Evolutionary conservation across 768 basidiomycete species (phyloP).

Genomic region (Pleurotus cornucopiae): DNA sequence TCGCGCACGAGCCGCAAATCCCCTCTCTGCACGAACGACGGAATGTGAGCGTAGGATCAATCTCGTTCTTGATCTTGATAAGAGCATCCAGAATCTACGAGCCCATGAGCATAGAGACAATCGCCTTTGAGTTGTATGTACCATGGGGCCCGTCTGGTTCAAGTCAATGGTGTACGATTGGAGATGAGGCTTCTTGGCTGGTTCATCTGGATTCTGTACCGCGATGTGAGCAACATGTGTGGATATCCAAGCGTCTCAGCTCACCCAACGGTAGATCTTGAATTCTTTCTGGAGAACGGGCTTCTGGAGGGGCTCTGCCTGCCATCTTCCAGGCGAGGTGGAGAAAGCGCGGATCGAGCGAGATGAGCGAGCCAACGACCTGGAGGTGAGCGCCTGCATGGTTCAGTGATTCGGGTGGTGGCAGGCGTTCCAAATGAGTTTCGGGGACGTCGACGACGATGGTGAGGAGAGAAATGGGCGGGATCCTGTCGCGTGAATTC

Average conservation of each 20-base stretch:
- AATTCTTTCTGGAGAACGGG: constrained; percentile 84
- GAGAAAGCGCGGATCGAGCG: constrained; percentile 23
- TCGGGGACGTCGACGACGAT: neutral
- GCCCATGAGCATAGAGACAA: neutral
- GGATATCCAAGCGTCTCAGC: constrained; percentile 15
- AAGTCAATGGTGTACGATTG: constrained; percentile 92
- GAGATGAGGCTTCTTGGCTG: constrained; percentile 83
- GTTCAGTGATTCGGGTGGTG: neutral
- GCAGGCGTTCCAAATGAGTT: neutral
- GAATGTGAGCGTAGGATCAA: constrained; percentile 96
- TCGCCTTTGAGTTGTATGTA: constrained; percentile 20
- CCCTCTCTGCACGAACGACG: constrained; percentile 90
- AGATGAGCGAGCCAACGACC: neutral
- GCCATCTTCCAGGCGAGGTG: constrained; percentile 23
- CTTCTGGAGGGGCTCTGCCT: constrained; percentile 54
- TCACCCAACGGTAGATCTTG: constrained; percentile 98
- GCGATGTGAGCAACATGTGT: neutral
- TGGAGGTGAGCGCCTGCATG: constrained; percentile 1
- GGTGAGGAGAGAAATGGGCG: neutral
- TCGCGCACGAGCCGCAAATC: constrained; percentile 97
- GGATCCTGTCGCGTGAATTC: constrained; percentile 3
- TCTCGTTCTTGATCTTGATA: constrained; percentile 99
- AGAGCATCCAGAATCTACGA: constrained; percentile 78
- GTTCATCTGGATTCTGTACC: constrained; percentile 85
- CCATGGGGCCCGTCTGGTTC: constrained; percentile 95